These are phyloP conservation scores for Erysimum cheiri DNA, from an alignment of 441 rosid genomes.

Conservation along the genomic window DNA sequence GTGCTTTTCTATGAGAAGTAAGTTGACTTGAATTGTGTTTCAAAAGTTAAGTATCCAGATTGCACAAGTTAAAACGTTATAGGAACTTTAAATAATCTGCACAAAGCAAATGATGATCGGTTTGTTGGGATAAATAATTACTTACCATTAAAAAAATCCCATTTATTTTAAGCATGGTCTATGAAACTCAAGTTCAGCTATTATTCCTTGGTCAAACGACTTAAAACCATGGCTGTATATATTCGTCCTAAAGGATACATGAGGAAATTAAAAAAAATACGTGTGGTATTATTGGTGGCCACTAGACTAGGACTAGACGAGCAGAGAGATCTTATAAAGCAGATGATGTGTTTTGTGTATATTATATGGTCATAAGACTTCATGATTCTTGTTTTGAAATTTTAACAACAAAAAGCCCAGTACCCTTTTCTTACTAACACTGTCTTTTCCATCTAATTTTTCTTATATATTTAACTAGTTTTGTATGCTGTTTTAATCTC, in stretches of 20 bases:
- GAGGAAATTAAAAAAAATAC: neutral
- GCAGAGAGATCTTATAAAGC: slow-evolving; percentile 29
- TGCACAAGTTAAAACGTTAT: slow-evolving; percentile 5
- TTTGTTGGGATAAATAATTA: slow-evolving; percentile 2
- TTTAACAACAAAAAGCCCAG: slow-evolving; percentile 21
- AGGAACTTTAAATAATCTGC: neutral
- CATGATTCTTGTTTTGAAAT: slow-evolving; percentile 41
- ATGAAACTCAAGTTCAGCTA: slow-evolving; percentile 6
- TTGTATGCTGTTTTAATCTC: slow-evolving; percentile 10
- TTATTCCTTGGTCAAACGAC: neutral
- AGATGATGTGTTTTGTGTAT: slow-evolving; percentile 24
- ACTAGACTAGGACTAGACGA: slow-evolving; percentile 35
- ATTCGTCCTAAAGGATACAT: neutral
- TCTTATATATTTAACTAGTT: slow-evolving; percentile 4
- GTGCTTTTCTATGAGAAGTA: slow-evolving; percentile 24
- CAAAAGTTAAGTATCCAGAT: slow-evolving; percentile 17
- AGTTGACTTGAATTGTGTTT: slow-evolving; percentile 33
- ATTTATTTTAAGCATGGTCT: neutral
- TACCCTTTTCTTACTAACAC: neutral
- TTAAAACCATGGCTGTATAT: neutral
- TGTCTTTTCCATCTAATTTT: slow-evolving; percentile 20
- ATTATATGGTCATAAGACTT: slow-evolving; percentile 39
- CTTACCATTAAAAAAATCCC: neutral
- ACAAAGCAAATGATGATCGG: slow-evolving; percentile 1
- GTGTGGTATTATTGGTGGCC: slow-evolving; percentile 28